Base-by-base conservation (phyloP, 306 rosid genomes). In the Begonia masoniana region DNA sequence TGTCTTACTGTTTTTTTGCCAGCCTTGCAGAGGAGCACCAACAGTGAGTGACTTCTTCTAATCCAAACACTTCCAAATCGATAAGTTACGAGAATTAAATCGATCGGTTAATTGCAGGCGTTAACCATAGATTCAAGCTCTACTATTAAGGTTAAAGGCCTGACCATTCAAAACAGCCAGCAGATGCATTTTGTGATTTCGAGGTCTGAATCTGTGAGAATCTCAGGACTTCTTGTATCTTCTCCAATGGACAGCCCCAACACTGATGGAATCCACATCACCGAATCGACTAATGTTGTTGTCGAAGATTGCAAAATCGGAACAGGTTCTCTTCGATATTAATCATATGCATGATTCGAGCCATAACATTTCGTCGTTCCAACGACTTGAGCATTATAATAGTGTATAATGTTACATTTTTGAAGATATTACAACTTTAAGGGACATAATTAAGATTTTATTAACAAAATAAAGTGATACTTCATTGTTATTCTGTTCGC, bases 21-120 rank as follows among this genome's bases (percentile, higher is more conserved):
- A 92, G 99, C 89, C 93, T 56, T 92, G 99, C 93, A 83, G 46
- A 68, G 89, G 74, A 13, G 99, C 99, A 54, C 99, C 99, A 67
- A 74, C 95, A 4, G 99, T 92, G 83, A 73, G 39, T 31, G 8
- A 31, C 39, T 31, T 31, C 39, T 31, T 31, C 39, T 31, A 31
- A 31, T 31, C 7, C 39, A 31, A 31, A 31, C 39, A 62, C 58
- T 50, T 47, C 14, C 16, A 21, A 57, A 42, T 62, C 36, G 50
- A 65, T 66, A 43, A 51, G 70, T 56, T 54, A 16, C 8, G 60
- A 24, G 53, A 24, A 56, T 42, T 4, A 6, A 31, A 31, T 31
- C 5, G 39, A 31, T 31, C 39, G 39, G 39, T 59, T 64, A 15
- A 43, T 71, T 79, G 69, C 88, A 92, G 99, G 99, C 99, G 43